These are phyloP conservation scores for Wallacemonas sp. DNA, from an alignment of 208 protist genomes.

Conservation along the genomic window DNA sequence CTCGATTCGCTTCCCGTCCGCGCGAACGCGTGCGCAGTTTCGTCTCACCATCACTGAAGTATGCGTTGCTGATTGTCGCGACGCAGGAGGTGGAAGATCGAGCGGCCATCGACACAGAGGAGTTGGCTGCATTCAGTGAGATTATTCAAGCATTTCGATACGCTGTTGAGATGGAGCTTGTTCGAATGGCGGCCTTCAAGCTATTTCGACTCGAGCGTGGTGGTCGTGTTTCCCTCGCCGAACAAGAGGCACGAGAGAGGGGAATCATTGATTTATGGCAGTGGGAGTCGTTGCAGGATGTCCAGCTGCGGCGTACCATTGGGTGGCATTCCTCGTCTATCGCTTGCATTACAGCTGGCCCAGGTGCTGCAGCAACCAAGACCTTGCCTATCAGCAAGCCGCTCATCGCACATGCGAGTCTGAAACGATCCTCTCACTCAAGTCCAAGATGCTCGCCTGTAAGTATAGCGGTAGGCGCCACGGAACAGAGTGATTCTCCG, in stretches of 20 bases:
- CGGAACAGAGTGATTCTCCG: no score
- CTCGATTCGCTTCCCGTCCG: not conserved
- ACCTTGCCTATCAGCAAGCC: no score
- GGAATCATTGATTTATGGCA: slow-evolving; percentile 26
- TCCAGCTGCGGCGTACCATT: slow-evolving; percentile 16
- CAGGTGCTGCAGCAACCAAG: no score
- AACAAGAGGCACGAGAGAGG: slow-evolving; percentile 52
- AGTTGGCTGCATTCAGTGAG: slow-evolving; percentile 27
- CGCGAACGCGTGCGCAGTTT: not conserved
- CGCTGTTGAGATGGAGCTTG: slow-evolving; percentile 32
- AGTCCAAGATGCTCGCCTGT: no score
- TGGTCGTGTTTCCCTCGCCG: slow-evolving; percentile 33
- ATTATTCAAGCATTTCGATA: slow-evolving; percentile 35
- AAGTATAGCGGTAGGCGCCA: no score
- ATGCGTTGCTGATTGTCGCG: slow-evolving; percentile 45
- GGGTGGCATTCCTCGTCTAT: not conserved
- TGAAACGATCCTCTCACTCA: no score
- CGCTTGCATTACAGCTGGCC: no score
- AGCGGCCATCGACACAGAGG: slow-evolving; percentile 32
- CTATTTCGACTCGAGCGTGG: slow-evolving; percentile 45
- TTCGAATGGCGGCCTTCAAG: slow-evolving; percentile 50
- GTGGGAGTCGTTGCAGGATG: not conserved
- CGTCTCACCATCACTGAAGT: slow-evolving; percentile 39
- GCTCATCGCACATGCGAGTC: no score
- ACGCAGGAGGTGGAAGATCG: slow-evolving; percentile 50